These are phyloP conservation scores for Coix lacrymajobi DNA, from an alignment of 176 grass and related monocot species.

Conservation along the genomic window DNA sequence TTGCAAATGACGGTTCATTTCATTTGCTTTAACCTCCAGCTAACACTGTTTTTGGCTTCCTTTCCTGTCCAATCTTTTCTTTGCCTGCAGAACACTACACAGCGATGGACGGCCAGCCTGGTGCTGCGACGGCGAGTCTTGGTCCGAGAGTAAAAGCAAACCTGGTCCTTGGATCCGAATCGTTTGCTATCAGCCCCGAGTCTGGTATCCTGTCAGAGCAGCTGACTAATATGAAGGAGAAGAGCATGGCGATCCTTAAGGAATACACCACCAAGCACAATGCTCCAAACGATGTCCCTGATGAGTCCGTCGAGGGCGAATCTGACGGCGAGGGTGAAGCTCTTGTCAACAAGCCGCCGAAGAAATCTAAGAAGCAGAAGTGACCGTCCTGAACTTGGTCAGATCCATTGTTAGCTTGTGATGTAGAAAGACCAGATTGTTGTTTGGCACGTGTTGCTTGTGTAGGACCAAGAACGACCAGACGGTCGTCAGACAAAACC, in stretches of 20 bases:
- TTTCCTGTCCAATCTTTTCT: not conserved
- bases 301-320: slow-evolving; percentile 47
- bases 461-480: no score
- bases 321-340: slow-evolving; percentile 39
- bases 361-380: slow-evolving; percentile 78
- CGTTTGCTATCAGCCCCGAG: slow-evolving; percentile 46
- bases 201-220: slow-evolving; percentile 58
- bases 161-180: slow-evolving; percentile 49
- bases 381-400: not conserved
- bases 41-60: not conserved
- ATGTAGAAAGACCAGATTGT: not conserved
- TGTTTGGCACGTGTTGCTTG: no score
- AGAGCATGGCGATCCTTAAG: slow-evolving; percentile 83
- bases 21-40: no score
- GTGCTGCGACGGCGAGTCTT: not conserved
- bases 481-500: not conserved
- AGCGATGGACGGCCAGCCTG: slow-evolving; percentile 40
- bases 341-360: slow-evolving; percentile 43
- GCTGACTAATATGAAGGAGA: slow-evolving; percentile 63
- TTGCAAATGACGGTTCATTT: not conserved
- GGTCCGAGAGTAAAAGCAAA: slow-evolving; percentile 52
- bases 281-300: slow-evolving; percentile 72
- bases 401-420: not conserved
- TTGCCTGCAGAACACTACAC: not conserved
- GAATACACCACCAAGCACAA: slow-evolving; percentile 71